Evolutionary conservation across 768 basidiomycete genomes (phyloP), one percentile per base, ranked within the genome.

Genomic region (Leccinum imitatum): DNA sequence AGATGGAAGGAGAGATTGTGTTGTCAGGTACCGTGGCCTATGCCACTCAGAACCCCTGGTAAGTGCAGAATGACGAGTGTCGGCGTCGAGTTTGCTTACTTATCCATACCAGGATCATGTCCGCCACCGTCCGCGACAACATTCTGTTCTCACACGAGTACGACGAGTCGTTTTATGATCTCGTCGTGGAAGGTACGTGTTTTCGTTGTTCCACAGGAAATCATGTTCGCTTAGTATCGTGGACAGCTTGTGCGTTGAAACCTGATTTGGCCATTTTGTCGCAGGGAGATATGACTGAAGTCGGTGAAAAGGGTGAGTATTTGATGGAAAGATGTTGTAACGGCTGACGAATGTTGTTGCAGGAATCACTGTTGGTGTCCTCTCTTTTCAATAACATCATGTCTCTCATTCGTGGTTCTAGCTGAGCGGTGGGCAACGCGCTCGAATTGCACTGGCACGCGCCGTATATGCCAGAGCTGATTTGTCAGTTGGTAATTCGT

Each of bases 381-480:
- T 30, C 25, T n/a, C 6, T 65, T 30, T 33, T 58, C 47, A 6
- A 44, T 54, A 17, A 59, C 46, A 39, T 58, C 11, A 44, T 66
- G 3, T 66, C 64, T 59, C 69, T 61, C 44, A 65, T 23, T 6
- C 65, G 6, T 17, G 35, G 54, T 39, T 48, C 21, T 57, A 90
- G 86, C 71, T 92, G 59, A 90, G 88, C 64, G 92, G 93, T 39
- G 93, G 93, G 0, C 91, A 95, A 70, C 84, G 90, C 15, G 91
- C 93, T 54, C 85, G 93, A 30, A 81, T 95, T 7, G 84, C 89
- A 14, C 78, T 97, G 9, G 96, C 96, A 6, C 80, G 95, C 31
- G 93, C 92, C 3, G 90, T 96, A 0, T 98, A 98, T 73, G 87
- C 93, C 3, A 83, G 95, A 50, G 93, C 95, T 1, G 95, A 98